phyloP scores from a whole-genome alignment of 1,284 basidiomycete genomes.

The Pascua sp. region DNA sequence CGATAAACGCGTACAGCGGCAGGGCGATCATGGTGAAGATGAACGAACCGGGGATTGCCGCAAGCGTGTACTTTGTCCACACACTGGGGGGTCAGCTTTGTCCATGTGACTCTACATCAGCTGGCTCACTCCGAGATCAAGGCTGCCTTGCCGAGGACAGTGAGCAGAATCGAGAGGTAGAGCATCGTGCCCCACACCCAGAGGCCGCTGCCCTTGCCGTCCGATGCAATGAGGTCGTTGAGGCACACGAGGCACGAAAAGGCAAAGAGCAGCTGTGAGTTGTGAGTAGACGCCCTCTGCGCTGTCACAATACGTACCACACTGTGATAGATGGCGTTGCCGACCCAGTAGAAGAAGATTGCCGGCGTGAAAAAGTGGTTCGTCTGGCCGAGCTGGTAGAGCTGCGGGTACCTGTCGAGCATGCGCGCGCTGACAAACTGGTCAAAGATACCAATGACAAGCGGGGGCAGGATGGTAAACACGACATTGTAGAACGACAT shows the following conservation, averaged over 20 bases:
- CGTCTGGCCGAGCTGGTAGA: constrained; percentile 87
- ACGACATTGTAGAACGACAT: constrained; percentile 89
- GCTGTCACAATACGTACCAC: constrained; percentile 58
- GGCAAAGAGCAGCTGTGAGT: constrained; percentile 69
- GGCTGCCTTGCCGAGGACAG: constrained; percentile 95
- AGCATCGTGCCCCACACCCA: constrained; percentile 99
- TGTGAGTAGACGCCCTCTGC: not conserved
- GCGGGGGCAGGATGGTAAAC: constrained; percentile 90
- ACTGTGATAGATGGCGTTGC: constrained; percentile 90
- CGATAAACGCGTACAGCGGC: constrained; percentile 82
- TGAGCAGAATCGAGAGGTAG: constrained; percentile 87
- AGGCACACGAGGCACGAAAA: constrained; percentile 89
- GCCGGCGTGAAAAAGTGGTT: constrained; percentile 89
- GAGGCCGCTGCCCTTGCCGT: constrained; percentile 80
- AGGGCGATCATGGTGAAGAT: constrained; percentile 90
- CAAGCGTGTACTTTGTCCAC: constrained; percentile 99
- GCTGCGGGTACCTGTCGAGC: constrained; percentile 93
- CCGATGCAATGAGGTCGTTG: constrained; percentile 76
- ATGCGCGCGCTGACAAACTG: constrained; percentile 97
- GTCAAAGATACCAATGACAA: constrained; percentile 96
- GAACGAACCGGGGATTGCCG: constrained; percentile 95
- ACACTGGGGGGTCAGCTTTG: constrained; percentile 55
- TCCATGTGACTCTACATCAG: too few relatives aligned
- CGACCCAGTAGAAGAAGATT: constrained; percentile 93
- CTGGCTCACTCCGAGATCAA: constrained; percentile 86